A percentile compares a stretch with the other conserved stretches of the same genome.
Evolutionary conservation across 495 filamentous ascomycete species (phyloP).

Genomic region (Daldinia bambusicola): DNA sequence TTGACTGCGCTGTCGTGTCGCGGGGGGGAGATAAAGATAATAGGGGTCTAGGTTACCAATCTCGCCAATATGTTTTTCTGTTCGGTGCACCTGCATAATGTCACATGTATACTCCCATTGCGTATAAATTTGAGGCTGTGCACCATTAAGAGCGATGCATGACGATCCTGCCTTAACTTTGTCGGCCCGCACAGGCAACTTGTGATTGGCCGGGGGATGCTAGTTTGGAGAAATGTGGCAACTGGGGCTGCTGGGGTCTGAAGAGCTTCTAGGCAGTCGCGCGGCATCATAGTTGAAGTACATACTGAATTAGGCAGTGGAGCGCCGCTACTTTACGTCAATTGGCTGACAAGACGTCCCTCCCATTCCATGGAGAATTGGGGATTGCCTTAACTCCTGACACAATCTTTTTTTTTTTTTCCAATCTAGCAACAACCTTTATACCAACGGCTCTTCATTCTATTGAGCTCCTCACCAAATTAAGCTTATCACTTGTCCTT

Average conservation of each 20-base stretch:
- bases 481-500: neutral
- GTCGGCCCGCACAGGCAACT: neutral
- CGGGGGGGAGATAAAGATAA: too few species aligned
- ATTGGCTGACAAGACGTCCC: constrained; percentile 2
- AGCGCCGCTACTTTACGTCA: constrained; percentile 8
- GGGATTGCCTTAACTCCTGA: constrained; percentile 29
- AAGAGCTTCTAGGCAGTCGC: constrained; percentile 23
- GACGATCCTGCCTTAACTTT: constrained; percentile 18
- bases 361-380: constrained; percentile 11
- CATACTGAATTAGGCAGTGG: constrained; percentile 16
- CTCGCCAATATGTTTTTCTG: constrained; percentile 18
- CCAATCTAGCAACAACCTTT: constrained; percentile 4
- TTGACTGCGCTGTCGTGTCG: too few species aligned
- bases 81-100: constrained; percentile 16
- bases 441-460: neutral
- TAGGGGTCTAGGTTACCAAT: neutral
- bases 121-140: constrained; percentile 43
- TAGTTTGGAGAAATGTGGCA: constrained; percentile 4
- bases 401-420: neutral
- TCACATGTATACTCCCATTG: constrained; percentile 32
- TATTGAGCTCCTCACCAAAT: constrained; percentile 9
- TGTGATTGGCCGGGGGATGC: constrained; percentile 12
- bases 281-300: constrained; percentile 7
- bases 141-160: constrained; percentile 29
- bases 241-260: constrained; percentile 7